Base-by-base conservation (phyloP, 805 yeast genomes). In the Wickerhamiella cacticola region DNA sequence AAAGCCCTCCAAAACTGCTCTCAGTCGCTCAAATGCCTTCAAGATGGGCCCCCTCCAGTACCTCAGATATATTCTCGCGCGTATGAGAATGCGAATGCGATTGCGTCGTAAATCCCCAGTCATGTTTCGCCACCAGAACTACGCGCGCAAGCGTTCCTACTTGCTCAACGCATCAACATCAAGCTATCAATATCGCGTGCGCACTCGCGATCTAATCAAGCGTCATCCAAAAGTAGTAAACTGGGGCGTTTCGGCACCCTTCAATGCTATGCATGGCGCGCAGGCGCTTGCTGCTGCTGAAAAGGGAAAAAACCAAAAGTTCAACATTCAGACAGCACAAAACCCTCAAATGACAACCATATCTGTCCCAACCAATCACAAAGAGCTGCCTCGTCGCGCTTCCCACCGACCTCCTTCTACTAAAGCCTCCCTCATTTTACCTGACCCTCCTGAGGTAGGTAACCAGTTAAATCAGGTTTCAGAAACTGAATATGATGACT, bases 161-260 rank as follows among this genome's bases (percentile, higher is more conserved):
- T 49, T 54, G 3, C 49, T 56, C 29, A 50, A 55, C 3, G 58
- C 61, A 9, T 57, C 56, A 22, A 29, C 41, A 2, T 51, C 56
- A 8, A 43, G 48, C 15, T 45, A 46, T 35, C 45, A 48, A 15
- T 54, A 55, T 41, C 29, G 41, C 3, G 49, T 52, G 24, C 41
- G 45, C 10, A 41, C 22, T n/a, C 41, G 51, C 1, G 56, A 56
- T 18, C 19, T 56, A 5, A 22, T 46, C 10, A 46, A 45, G 41
- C 34, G 41, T 23, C 21, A 19, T 2, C 49, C 49, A 4, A 13
- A 8, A 5, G 25, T 44, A 2, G 12, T 15, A 2, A 23, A n/a
- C 19, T 22, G 9, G n/a, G 47, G 41, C 13, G 35, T 44, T n/a
- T 18, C 29, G 4, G 25, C 21, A 2, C 47, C 47, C 7, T 24